Evolutionary conservation across 148 eudicot species (phyloP).

Genomic region (Nepenthes mirabilis): DNA sequence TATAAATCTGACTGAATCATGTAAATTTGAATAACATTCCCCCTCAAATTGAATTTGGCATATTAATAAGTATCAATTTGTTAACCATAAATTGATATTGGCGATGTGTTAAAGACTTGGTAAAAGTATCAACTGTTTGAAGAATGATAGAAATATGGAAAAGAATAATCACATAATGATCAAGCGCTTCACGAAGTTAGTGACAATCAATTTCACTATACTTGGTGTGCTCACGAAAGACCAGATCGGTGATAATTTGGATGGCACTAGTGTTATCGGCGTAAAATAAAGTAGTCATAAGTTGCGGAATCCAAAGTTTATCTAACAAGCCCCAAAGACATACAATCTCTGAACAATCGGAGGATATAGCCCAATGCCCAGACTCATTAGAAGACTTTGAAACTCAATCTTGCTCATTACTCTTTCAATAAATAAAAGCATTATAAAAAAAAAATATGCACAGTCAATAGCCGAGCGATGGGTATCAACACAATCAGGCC

Average conservation of each 20-base stretch:
- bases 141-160: background rate
- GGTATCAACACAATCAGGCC: background rate
- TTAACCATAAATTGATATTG: background rate
- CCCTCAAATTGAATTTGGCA: constrained; percentile 1
- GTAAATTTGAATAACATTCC: too few species aligned
- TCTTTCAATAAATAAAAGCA: background rate
- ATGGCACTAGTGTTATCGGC: background rate
- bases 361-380: background rate
- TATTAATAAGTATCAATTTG: background rate
- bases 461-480: background rate
- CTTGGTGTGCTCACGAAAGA: background rate
- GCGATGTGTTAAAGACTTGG: background rate
- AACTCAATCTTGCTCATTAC: background rate
- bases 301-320: background rate
- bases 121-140: background rate
- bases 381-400: background rate
- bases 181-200: background rate
- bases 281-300: background rate
- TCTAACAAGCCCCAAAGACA: background rate
- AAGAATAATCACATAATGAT: background rate
- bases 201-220: background rate
- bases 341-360: background rate
- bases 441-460: background rate
- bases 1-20: too few species aligned
- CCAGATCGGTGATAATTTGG: background rate